A percentile compares a stretch with the other conserved stretches of the same genome.
phyloP scores from a whole-genome alignment of 257 asterid species.

The Solanum infundibuliforme region DNA sequence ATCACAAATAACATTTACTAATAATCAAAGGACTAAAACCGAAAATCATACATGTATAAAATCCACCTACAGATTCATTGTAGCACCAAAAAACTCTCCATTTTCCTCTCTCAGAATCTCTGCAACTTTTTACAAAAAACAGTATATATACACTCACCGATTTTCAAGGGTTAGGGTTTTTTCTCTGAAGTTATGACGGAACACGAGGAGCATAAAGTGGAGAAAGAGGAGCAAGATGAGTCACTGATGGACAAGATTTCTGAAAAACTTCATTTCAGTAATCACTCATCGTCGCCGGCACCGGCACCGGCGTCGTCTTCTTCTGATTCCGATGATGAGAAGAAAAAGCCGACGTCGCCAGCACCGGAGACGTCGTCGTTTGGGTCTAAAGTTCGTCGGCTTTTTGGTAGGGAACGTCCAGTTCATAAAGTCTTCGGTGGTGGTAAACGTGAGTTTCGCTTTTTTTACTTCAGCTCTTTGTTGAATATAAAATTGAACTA shows the following conservation, averaged over 20 bases:
- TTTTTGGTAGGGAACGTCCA: slow-evolving; percentile 70
- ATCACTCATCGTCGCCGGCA: slow-evolving; percentile 5
- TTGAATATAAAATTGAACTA: not conserved
- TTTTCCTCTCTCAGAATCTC: not conserved
- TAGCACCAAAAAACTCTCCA: not conserved
- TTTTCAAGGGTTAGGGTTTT: not conserved
- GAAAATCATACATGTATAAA: not conserved
- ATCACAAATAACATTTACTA: not conserved
- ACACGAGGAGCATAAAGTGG: slow-evolving; percentile 17
- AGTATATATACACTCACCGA: not conserved
- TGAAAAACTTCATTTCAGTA: slow-evolving; percentile 30
- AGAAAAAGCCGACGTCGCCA: slow-evolving; percentile 16
- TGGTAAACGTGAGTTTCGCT: slow-evolving; percentile 45
- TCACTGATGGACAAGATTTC: slow-evolving; percentile 39
- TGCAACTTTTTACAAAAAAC: not conserved
- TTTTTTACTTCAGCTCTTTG: not conserved
- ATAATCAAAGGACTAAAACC: not conserved
- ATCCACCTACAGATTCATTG: not conserved
- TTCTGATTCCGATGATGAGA: slow-evolving; percentile 50
- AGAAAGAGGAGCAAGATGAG: slow-evolving; percentile 45
- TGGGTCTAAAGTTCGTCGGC: slow-evolving; percentile 42
- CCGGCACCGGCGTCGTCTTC: slow-evolving; percentile 21
- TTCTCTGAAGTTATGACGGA: slow-evolving; percentile 38
- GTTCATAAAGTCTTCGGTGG: slow-evolving; percentile 74
- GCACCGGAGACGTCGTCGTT: slow-evolving; percentile 10